Percentiles rank a stretch among this genome's conserved stretches.
These are phyloP conservation scores for Hericium coralloides DNA, from an alignment of 768 basidiomycete species.

Conservation along the genomic window DNA sequence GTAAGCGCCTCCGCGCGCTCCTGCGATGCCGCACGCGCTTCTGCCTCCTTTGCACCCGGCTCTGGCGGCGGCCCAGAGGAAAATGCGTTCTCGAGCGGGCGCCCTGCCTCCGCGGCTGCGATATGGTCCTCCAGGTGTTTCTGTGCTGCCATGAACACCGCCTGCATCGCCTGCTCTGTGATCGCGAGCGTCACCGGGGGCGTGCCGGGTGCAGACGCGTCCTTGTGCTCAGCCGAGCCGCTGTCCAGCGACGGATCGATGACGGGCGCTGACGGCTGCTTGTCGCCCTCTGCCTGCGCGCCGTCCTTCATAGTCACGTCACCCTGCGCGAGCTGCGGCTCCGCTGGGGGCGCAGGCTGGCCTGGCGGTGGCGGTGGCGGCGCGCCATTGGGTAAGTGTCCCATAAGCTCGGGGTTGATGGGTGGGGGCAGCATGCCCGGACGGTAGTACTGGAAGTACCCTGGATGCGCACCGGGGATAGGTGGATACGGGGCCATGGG, in stretches of 20 bases:
- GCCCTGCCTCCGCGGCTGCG: constrained; percentile 1
- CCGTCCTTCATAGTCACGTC: constrained; percentile 1
- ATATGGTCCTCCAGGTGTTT: constrained; percentile 16
- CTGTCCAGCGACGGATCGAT: constrained; percentile 31
- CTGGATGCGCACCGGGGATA: constrained; percentile 9
- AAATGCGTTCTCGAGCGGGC: constrained; percentile 5
- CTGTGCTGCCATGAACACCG: constrained; percentile 26
- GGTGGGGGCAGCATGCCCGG: constrained; percentile 17
- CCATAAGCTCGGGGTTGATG: neutral
- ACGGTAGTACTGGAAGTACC: constrained; percentile 12
- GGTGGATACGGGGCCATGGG: constrained; percentile 6
- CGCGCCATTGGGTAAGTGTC: constrained; percentile 8
- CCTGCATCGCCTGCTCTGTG: constrained; percentile 21
- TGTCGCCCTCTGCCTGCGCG: constrained; percentile 1
- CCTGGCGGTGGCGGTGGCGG: constrained; percentile 3
- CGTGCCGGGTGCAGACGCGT: constrained; percentile 3
- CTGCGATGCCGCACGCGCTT: neutral
- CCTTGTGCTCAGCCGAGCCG: constrained; percentile 7
- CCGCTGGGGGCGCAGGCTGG: neutral
- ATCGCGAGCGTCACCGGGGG: constrained; percentile 16
- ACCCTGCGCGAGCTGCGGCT: constrained; percentile 4
- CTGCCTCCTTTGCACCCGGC: neutral
- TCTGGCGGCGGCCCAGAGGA: neutral
- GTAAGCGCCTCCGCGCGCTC: neutral
- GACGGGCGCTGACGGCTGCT: constrained; percentile 16